Conservation (phyloP, 2,329 filamentous ascomycete species). For the Thielaviopsis populi region DNA sequence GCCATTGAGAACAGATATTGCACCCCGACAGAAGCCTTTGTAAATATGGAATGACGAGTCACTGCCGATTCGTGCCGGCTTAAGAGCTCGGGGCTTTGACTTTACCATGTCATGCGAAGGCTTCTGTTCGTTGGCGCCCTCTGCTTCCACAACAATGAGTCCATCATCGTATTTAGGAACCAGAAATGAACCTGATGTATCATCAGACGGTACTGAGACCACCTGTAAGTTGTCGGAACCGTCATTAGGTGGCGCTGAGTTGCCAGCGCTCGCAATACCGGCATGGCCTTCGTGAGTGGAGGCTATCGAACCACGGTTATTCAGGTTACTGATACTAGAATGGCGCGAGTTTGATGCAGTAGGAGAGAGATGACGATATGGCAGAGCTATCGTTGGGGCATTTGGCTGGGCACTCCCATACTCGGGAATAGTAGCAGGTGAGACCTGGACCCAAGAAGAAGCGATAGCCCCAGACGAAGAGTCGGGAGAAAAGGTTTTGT, state of each 20-base stretch:
- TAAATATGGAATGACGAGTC: slow-evolving; percentile 37
- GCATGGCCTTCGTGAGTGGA: background rate
- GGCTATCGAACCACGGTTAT: background rate
- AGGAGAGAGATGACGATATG: background rate
- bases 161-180: slow-evolving; percentile 21
- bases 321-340: background rate
- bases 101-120: background rate
- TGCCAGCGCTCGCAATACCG: background rate
- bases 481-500: background rate
- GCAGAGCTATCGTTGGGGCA: background rate
- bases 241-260: background rate
- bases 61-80: slow-evolving; percentile 10
- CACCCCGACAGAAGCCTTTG: slow-evolving; percentile 42
- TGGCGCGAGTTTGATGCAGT: background rate
- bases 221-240: background rate
- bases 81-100: background rate
- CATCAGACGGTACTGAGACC: background rate
- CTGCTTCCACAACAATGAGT: slow-evolving; percentile 26
- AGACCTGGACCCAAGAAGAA: background rate
- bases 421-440: slow-evolving; percentile 7
- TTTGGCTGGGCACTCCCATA: background rate
- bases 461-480: background rate
- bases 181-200: background rate
- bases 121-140: slow-evolving; percentile 8
- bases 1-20: slow-evolving; percentile 34